phyloP scores from a whole-genome alignment of 2,329 filamentous ascomycete species.

The Colletotrichum sp. region DNA sequence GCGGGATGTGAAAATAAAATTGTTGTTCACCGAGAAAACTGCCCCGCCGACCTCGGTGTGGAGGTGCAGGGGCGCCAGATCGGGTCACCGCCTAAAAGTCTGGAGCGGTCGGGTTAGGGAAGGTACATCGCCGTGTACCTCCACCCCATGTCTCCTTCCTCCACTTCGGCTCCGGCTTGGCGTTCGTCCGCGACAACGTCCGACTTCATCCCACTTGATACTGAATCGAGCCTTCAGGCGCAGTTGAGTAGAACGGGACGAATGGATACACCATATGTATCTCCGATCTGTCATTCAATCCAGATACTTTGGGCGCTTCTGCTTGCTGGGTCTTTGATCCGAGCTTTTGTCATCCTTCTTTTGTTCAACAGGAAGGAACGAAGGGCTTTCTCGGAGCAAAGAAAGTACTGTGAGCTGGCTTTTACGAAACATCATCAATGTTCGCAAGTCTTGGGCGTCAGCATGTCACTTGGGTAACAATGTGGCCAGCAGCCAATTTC shows the following conservation, averaged over 20 bases:
- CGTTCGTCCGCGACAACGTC: background rate
- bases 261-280: background rate
- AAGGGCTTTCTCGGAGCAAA: background rate
- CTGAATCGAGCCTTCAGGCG: background rate
- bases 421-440: background rate
- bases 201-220: background rate
- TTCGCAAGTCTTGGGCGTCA: background rate
- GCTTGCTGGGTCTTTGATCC: background rate
- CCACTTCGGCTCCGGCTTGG: background rate
- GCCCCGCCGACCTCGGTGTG: conserved; percentile 19
- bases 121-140: background rate
- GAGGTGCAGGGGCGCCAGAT: background rate
- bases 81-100: conserved; percentile 3
- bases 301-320: background rate
- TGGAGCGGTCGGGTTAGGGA: background rate
- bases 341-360: background rate
- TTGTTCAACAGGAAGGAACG: background rate
- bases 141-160: background rate
- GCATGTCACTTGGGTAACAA: background rate
- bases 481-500: background rate
- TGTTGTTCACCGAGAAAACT: conserved; percentile 21
- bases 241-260: background rate
- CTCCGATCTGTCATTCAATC: background rate
- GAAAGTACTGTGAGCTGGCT: background rate
- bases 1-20: conserved; percentile 20